Evolutionary conservation across 441 rosid species (phyloP), one percentile per base, ranked within the genome.

Genomic region (Omphalea diandra): DNA sequence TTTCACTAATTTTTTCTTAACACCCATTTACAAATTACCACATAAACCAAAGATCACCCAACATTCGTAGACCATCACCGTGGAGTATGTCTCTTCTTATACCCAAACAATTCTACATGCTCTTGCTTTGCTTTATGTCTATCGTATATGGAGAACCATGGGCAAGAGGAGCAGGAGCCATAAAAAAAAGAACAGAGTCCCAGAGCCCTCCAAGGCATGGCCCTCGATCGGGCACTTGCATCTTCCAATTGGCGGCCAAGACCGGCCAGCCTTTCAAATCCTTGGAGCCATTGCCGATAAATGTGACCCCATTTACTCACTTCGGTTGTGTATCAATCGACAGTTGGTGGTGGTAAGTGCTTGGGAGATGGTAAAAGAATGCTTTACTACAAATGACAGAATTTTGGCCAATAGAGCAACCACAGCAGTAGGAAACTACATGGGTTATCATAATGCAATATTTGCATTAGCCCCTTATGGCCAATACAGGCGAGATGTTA

Each of bases 141-240:
- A 3, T 33, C 31, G 6, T 26, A 4, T 66, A 7, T 33, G 47
- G 59, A 20, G n/a, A 31, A 41, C 10, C 4, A 4, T 50, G 7
- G 9, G 18, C 56, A 33, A 0, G 36, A 11, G 22, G 4, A 66
- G n/a, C 31, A 36, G 35, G 1, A 24, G 20, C 47, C n/a, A n/a
- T n/a, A 66, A 66, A 17, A 52, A 52, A 36, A 4, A 8, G 1
- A 26, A 17, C 8, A n/a, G 7, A 27, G 74, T 71, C 24, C 95
- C 90, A 5, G 86, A 87, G 65, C 88, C 88, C 52, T 6, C 63
- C 0, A 84, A 86, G 2, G 77, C 88, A 40, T 84, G 77, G 85
- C 95, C 92, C 3, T 20, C 87, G 17, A 68, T 89, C 15, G 95
- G 90, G 7, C 95, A 87, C 77, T 81, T 89, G 46, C 89, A 75